Base-by-base conservation (phyloP, 1,284 basidiomycete genomes). In the Boletus subluridellus region DNA sequence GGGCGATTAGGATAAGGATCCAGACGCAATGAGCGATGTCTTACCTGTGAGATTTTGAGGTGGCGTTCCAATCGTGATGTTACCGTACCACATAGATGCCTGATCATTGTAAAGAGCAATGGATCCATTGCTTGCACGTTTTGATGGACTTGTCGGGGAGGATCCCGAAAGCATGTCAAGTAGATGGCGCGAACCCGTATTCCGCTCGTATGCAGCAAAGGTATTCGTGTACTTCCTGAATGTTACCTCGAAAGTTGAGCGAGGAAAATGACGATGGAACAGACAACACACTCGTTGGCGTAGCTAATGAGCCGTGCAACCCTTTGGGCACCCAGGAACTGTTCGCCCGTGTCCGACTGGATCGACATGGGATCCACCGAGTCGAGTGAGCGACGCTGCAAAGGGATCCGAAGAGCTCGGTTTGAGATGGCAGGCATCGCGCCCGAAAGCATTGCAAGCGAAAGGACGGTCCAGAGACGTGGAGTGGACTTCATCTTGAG, bases 61-160 rank as follows among this genome's bases (percentile, higher is more conserved):
- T 15, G 78, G 79, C 7, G 72, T 78, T 38, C 79, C 80, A 14
- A 80, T 75, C 4, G 59, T 54, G 41, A 80, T 67, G 4, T 48
- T 42, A 21, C 78, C 79, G 9, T 65, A 67, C 70, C 69, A 76
- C 34, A 68, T 48, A 4, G 57, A 47, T 17, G 59, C 55, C 9
- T 44, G 35, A 32, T 72, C 58, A 45, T 77, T 68, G 4, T 51
- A 55, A 48, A 78, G 63, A 3, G 48, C 30, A 9, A 61, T 61
- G 28, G 57, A 39, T 26, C 64, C 63, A 0, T 5, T 24, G 8
- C 3, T 52, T 15, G 53, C 41, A 11, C 60, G 65, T 38, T 58
- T 66, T 2, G 45, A 57, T 6, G 10, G 14, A 17, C 32, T 7
- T 3, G 26, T 38, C 11, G 53, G 41, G 12, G 39, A 17, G 26